Conservation (phyloP, 1,139 yeast genomes). For the Protomyces lactucae-debilis region DNA sequence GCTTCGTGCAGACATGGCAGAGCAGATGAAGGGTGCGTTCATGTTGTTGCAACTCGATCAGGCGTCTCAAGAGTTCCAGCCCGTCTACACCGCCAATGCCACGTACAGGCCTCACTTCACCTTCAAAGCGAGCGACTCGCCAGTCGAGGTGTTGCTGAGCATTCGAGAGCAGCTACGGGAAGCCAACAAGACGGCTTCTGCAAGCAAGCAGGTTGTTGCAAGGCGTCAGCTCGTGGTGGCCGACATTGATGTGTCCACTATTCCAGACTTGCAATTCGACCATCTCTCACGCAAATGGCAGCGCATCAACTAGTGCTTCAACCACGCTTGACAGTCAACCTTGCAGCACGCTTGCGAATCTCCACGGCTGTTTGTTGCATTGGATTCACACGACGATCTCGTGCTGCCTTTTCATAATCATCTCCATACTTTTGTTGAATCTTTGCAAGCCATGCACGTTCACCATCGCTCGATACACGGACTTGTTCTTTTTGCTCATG, state of each 20-base stretch:
- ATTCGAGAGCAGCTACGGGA: background rate
- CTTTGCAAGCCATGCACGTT: slow-evolving; percentile 62
- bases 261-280: background rate
- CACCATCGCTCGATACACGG: slow-evolving; percentile 65
- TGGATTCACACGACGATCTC: slow-evolving; percentile 54
- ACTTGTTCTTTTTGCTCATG: slow-evolving; percentile 43
- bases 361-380: slow-evolving; percentile 30
- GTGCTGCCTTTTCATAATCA: slow-evolving; percentile 80
- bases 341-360: slow-evolving; percentile 22
- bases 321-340: background rate
- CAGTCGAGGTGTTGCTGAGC: background rate
- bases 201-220: background rate
- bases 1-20: background rate
- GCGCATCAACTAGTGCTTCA: background rate
- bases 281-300: background rate
- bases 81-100: background rate
- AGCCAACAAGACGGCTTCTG: background rate
- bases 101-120: background rate
- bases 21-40: background rate
- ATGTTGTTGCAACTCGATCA: background rate
- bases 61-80: background rate
- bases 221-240: background rate
- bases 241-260: background rate
- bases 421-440: slow-evolving; percentile 79
- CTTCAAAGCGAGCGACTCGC: background rate